These are phyloP conservation scores for Colletotrichum sojae DNA, from an alignment of 2,329 filamentous ascomycete species.

Conservation along the genomic window DNA sequence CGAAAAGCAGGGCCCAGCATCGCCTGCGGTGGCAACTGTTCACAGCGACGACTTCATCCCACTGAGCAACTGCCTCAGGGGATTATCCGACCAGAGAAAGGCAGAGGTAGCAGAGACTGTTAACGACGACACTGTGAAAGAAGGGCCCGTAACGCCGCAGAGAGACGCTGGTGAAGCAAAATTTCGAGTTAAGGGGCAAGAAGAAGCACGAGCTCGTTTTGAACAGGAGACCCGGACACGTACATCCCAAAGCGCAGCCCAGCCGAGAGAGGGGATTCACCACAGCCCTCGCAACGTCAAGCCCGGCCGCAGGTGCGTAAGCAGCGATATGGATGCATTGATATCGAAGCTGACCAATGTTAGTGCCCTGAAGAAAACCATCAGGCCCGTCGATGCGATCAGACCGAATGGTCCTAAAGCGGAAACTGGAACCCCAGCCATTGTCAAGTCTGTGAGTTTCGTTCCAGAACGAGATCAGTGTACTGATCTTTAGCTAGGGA, in stretches of 20 bases:
- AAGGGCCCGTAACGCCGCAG: neutral
- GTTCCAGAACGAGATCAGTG: neutral
- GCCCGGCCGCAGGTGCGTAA: constrained; percentile 17
- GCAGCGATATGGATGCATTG: neutral
- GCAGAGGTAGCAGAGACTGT: neutral
- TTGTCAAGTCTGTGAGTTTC: neutral
- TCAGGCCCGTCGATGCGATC: neutral
- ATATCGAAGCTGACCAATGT: neutral
- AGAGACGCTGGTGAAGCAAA: neutral
- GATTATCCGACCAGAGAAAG: neutral
- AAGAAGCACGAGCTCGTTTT: neutral
- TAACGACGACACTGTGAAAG: neutral
- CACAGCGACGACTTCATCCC: constrained; percentile 53
- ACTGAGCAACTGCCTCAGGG: neutral
- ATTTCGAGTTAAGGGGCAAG: neutral
- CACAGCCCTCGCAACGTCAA: constrained; percentile 4
- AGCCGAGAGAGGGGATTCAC: neutral
- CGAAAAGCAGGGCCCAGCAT: neutral
- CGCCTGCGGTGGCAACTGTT: constrained; percentile 49
- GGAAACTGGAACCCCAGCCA: neutral
- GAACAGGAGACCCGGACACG: neutral
- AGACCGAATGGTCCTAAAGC: neutral
- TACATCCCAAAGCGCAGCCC: neutral
- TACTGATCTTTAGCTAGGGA: neutral
- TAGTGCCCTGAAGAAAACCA: constrained; percentile 28